A percentile compares a stretch with the other conserved stretches of the same genome.
Conservation (phyloP, 2,329 filamentous ascomycete genomes). For the Xylariaceae sp. region DNA sequence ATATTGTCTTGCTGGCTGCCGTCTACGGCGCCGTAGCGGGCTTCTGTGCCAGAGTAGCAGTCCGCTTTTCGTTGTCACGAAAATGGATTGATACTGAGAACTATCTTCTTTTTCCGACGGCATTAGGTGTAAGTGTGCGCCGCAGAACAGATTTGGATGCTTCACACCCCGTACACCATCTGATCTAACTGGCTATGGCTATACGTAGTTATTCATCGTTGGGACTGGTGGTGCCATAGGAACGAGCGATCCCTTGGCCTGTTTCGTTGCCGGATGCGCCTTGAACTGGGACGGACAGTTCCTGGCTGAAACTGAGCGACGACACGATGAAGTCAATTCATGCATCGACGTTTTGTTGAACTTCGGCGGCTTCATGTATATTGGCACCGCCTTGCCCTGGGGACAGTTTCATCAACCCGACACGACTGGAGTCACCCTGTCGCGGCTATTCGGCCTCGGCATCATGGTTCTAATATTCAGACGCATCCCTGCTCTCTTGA, state of each 20-base stretch:
- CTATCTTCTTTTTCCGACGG: constrained; percentile 48
- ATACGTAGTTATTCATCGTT: constrained; percentile 47
- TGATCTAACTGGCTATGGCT: background rate
- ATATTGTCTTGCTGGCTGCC: constrained; percentile 50
- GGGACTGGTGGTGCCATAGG: constrained; percentile 53
- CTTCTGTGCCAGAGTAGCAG: constrained; percentile 39
- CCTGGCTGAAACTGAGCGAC: constrained; percentile 47
- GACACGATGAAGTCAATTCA: constrained; percentile 57
- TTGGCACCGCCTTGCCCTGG: constrained; percentile 53
- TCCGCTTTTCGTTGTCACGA: constrained; percentile 41
- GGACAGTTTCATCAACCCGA: constrained; percentile 47
- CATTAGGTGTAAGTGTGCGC: constrained; percentile 37
- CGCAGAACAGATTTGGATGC: background rate
- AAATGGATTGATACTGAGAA: constrained; percentile 52
- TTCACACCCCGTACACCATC: background rate
- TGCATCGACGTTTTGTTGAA: constrained; percentile 54
- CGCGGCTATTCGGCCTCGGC: constrained; percentile 46
- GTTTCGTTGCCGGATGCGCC: constrained; percentile 53
- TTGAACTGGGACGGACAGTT: constrained; percentile 60
- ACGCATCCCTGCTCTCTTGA: constrained; percentile 50
- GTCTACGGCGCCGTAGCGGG: constrained; percentile 49
- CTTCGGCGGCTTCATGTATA: constrained; percentile 55
- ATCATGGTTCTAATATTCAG: constrained; percentile 49
- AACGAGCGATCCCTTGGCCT: constrained; percentile 55
- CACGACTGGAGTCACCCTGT: constrained; percentile 46